Base-by-base conservation (phyloP, 2,329 filamentous ascomycete genomes). In the Aspergillus sp. region DNA sequence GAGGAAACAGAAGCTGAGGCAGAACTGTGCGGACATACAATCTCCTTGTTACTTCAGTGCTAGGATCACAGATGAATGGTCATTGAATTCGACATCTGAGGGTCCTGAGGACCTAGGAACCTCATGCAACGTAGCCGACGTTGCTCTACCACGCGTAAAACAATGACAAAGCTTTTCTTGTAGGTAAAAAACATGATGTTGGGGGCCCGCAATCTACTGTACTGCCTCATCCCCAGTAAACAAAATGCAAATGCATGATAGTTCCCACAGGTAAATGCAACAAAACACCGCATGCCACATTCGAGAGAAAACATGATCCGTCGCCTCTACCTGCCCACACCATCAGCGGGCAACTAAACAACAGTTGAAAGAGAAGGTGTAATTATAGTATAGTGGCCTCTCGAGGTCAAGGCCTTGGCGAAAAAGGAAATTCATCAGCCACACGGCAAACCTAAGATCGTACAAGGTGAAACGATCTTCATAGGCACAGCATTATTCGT, bases 401-500 rank as follows among this genome's bases (percentile, higher is more conserved):
- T 38, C 34, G 11, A 38, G 6, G 34, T 7, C 34, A 38, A n/a
- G 34, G 34, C 16, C 34, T n/a, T 17, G 17, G 21, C 9, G 6
- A 17, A 42, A 42, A 42, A 11, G 40, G 4, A 42, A 42, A 21
- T 16, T 17, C 19, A 42, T 42, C 40, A 42, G 11, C 19, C 40
- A 19, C 40, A 19, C 40, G 11, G 19, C 40, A 20, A 19, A 16
- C 16, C 5, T 13, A 21, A 19, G 40, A 42, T 17, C 34, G 34
- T 38, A 17, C 34, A 11, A 17, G 34, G 21, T 2, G 40, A 19
- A 17, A 19, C 40, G 40, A 38, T 38, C 34, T 19, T 9, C 5
- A 21, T 13, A 36, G 20, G 34, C 17, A n/a, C 31, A 38, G 47
- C 53, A 49, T 55, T 48, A 53, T 54, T 57, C 50, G 23, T 52